Conservation (phyloP, 805 yeast genomes). For the Candida cerambycidarum region DNA sequence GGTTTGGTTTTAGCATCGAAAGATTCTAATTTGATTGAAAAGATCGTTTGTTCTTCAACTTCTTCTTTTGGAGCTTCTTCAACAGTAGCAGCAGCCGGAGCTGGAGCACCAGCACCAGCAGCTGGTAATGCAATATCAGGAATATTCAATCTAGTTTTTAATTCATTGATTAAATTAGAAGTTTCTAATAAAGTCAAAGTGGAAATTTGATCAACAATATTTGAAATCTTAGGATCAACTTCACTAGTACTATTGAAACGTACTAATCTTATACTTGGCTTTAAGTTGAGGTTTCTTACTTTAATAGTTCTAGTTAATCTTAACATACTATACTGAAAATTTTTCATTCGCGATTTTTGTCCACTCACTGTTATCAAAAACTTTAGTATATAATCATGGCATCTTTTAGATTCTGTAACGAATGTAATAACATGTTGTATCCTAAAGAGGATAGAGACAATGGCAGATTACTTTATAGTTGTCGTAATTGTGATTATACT, state of each 20-base stretch:
- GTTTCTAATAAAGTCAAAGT: constrained; percentile 91
- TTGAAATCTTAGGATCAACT: constrained; percentile 83
- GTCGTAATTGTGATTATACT: constrained; percentile 92
- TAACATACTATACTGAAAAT: constrained; percentile 6
- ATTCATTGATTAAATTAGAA: constrained; percentile 76
- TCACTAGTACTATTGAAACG: constrained; percentile 26
- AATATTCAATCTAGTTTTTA: constrained; percentile 80
- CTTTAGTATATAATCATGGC: constrained; percentile 51
- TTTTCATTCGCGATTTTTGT: constrained; percentile 4
- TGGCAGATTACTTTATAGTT: constrained; percentile 76
- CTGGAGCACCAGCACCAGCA: constrained; percentile 52
- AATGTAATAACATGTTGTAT: constrained; percentile 97
- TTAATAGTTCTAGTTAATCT: constrained; percentile 24
- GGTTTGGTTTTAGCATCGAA: constrained; percentile 96
- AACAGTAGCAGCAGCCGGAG: constrained; percentile 70
- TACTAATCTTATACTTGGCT: constrained; percentile 3
- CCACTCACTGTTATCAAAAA: constrained; percentile 1
- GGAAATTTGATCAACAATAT: constrained; percentile 89
- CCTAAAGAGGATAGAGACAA: constrained; percentile 91
- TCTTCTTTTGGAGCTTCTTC: constrained; percentile 74
- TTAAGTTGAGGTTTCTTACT: constrained; percentile 7
- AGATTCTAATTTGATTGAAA: constrained; percentile 86
- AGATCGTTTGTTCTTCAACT: constrained; percentile 88
- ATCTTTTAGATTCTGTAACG: constrained; percentile 93
- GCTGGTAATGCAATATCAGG: constrained; percentile 90